Base-by-base conservation (phyloP, 176 grass and related monocot species). In the Tuctoria greenei region DNA sequence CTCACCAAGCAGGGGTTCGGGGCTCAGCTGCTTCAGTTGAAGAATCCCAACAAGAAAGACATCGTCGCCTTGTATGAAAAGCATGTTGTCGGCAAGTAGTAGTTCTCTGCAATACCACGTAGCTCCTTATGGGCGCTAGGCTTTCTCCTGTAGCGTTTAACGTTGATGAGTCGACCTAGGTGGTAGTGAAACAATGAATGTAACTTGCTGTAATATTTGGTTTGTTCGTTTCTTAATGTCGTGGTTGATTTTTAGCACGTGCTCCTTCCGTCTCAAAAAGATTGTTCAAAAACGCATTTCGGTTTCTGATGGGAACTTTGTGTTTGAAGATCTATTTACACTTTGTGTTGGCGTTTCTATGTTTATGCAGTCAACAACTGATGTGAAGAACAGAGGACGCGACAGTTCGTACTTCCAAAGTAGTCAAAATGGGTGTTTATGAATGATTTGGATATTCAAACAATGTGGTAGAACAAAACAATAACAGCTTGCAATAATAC, bases 41-140 rank as follows among this genome's bases (percentile, higher is more conserved):
- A 82, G 79, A 99, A 88, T 69, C 96, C 96, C 20, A 95, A 90
- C 69, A 99, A 99, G 87, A 99, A 95, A 71, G 95, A 99, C n/a
- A 92, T 99, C 20, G 59, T 92, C 11, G 80, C 87, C 57, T 81
- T 99, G 58, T 99, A 99, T 71, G 96, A 99, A 60, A 95, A 90
- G 85, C 92, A 86, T 80, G 87, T 95, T 5, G 20, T 90, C 45
- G 72, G 67, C 41, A 86, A 82, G 55, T 86, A 89, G 68, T 25
- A 14, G 35, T 73, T 58, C 31, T 34, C 7, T 4, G 64, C 2
- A 74, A 26, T 66, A 52, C 37, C 7, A 43, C 15, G 52, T 70
- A 57, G 27, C 34, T 61, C 45, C 25, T 47, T 76, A 59, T 59
- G 59, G 40, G 52, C 64, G 67, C 42, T 51, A 18, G 59, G 69